These are phyloP conservation scores for Calophaca sinica DNA, from an alignment of 306 rosid species.

Conservation along the genomic window DNA sequence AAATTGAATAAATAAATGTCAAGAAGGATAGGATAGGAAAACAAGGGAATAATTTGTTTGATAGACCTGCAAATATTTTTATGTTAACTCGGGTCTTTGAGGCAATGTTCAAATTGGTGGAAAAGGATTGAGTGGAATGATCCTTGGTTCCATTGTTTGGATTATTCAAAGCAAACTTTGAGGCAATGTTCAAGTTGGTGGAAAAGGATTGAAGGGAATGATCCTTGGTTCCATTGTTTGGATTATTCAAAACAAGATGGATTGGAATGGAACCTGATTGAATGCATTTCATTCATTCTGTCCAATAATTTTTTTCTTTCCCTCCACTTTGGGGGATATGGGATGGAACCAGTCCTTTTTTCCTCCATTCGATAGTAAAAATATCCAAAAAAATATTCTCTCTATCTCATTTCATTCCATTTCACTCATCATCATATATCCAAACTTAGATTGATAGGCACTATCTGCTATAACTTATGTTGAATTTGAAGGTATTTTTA, in stretches of 20 bases:
- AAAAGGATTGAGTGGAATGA: neutral
- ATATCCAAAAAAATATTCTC: too few species aligned
- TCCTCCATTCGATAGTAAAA: too few species aligned
- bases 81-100: neutral
- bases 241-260: neutral
- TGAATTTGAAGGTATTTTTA: neutral
- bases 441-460: neutral
- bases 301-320: neutral
- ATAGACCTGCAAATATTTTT: neutral
- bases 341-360: neutral
- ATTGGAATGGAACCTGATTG: neutral
- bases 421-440: constrained; percentile 5
- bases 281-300: constrained; percentile 7
- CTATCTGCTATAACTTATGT: neutral
- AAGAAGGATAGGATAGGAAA: neutral
- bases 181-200: neutral
- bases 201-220: neutral
- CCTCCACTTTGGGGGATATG: neutral
- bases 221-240: neutral
- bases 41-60: neutral
- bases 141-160: constrained; percentile 1
- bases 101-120: neutral
- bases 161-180: constrained; percentile 1
- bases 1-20: constrained; percentile 3
- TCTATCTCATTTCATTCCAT: neutral